Evolutionary conservation across 202 grass and related monocot species (phyloP), one percentile per base, ranked within the genome.

Genomic region (Zoysia matrella): DNA sequence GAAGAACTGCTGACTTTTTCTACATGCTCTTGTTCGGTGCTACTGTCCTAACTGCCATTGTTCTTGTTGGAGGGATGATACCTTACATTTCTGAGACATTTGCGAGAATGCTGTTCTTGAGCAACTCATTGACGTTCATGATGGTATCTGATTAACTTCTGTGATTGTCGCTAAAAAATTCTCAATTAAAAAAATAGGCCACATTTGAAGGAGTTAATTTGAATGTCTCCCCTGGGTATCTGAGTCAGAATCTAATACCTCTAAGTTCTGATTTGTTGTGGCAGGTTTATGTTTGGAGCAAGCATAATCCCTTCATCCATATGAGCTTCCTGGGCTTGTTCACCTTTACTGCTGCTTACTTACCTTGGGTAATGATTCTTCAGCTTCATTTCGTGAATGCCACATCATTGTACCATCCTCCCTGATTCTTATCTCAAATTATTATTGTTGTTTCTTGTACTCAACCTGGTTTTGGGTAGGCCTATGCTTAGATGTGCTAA

Each of bases 101-200:
- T 87, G 96, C 93, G 8, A 90, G 81, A 84, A 99, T 99, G 65
- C 77, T 95, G 72, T 99, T 99, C 85, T 80, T 99, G 50, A 99
- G 96, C 93, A 99, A 99, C 90, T 96, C 96, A 16, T 81, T 99
- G 73, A 99, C 96, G 2, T 99, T 99, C 85, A 99, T 99, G 96
- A 99, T 99, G 96, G 96, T 99, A 90, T 4, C 87, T 2, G 18
- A 7, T 10, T 57, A 55, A 66, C 36, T 84, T 41, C 52, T 60
- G 55, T 67, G 11, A 53, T 15, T 89, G 52, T 47, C 41, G 55
- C 11, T 78, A 81, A 12, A 30, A 67, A 9, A 0, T 45, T 81
- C 0, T 67, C 15, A 60, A 52, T 75, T 11, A 11, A 49, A 71
- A 48, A 44, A 9, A 14, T 83, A 75, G 69, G 68, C 7, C 11